phyloP scores from a whole-genome alignment of 2,329 filamentous ascomycete genomes.

The Colletotrichum tropicale region DNA sequence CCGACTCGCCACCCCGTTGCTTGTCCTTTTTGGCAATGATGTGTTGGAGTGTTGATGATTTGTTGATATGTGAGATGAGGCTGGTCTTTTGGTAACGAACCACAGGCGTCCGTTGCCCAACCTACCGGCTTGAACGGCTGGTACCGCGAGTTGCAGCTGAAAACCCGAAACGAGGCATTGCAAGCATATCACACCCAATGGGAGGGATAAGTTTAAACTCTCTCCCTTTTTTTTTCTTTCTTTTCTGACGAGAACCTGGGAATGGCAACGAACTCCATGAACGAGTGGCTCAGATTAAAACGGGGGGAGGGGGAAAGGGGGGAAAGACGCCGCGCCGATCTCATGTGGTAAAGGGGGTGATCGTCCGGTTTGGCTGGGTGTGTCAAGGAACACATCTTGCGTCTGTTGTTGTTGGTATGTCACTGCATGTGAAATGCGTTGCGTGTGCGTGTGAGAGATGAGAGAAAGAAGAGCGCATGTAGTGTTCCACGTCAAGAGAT shows the following conservation, averaged over 20 bases:
- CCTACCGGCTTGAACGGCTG: not conserved
- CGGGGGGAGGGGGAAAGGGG: not conserved
- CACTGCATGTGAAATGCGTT: not conserved
- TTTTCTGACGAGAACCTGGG: not conserved
- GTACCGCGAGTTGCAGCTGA: not conserved
- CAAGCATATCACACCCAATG: not conserved
- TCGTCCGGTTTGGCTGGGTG: not conserved
- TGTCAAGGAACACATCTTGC: not conserved
- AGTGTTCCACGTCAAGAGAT: not conserved
- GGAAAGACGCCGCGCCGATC: conserved; percentile 12
- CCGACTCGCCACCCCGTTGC: conserved; percentile 3
- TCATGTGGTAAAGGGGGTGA: not conserved
- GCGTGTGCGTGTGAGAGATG: not conserved
- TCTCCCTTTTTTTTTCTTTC: not conserved
- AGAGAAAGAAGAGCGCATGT: not conserved
- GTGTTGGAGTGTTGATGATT: not conserved
- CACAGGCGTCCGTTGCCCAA: not conserved
- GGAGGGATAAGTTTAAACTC: conserved; percentile 1
- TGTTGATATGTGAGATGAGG: not conserved
- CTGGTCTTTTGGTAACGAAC: not conserved
- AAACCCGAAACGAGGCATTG: not conserved
- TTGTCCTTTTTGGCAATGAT: conserved; percentile 6
- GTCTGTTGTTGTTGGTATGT: not conserved
- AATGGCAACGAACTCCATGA: not conserved
- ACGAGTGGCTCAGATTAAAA: not conserved